These are phyloP conservation scores for Epichloe elymi DNA, from an alignment of 2,329 filamentous ascomycete species.

Conservation along the genomic window DNA sequence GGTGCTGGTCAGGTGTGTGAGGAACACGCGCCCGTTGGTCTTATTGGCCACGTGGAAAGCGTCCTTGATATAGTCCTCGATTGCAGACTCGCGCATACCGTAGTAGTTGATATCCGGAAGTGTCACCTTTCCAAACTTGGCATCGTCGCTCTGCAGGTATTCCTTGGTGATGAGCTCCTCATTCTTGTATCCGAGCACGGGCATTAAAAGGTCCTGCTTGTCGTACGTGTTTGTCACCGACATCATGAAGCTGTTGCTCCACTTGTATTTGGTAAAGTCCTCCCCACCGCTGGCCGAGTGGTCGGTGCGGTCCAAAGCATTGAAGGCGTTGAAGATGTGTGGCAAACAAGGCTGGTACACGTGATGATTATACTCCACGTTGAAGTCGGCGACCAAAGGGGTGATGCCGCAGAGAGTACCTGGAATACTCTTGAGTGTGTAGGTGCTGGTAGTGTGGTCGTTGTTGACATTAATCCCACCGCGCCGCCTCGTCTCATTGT, in stretches of 20 bases:
- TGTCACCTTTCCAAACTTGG: constrained; percentile 17
- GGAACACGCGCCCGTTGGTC: constrained; percentile 19
- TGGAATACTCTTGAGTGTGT: constrained; percentile 29
- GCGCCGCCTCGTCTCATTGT: constrained; percentile 13
- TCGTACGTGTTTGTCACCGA: constrained; percentile 21
- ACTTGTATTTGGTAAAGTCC: constrained; percentile 15
- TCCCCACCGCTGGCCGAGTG: constrained; percentile 2
- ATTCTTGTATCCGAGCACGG: constrained; percentile 16
- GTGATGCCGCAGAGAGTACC: constrained; percentile 29
- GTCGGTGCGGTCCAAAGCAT: constrained; percentile 10
- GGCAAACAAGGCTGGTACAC: constrained; percentile 33
- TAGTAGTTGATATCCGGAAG: constrained; percentile 23
- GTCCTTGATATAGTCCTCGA: constrained; percentile 21
- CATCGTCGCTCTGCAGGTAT: constrained; percentile 16
- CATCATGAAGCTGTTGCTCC: constrained; percentile 21
- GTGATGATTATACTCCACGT: constrained; percentile 27
- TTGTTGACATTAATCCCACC: constrained; percentile 28
- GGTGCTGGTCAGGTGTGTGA: constrained; percentile 24
- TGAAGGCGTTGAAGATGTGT: constrained; percentile 21
- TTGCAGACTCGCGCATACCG: constrained; percentile 18
- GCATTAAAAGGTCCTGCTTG: constrained; percentile 19
- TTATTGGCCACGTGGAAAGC: constrained; percentile 16
- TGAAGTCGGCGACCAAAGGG: constrained; percentile 28
- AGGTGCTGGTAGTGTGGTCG: constrained; percentile 27
- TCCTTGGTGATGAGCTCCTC: constrained; percentile 16